Evolutionary conservation across 1,284 basidiomycete species (phyloP).

Genomic region (Pseudozyma thailandica): DNA sequence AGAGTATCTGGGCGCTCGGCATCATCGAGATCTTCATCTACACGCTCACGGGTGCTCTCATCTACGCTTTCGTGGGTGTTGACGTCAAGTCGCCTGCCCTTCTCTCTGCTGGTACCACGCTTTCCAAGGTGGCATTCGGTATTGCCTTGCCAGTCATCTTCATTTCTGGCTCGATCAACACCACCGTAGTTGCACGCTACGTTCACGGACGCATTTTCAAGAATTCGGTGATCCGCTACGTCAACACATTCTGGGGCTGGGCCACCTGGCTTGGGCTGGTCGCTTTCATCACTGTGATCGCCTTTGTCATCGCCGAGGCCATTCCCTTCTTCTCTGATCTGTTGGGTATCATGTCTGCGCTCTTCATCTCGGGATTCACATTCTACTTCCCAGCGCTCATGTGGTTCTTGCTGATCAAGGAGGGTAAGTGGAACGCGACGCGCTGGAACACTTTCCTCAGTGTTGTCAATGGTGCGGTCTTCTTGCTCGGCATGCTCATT

Average conservation of each 20-base stretch:
- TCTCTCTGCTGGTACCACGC: slow-evolving; percentile 47
- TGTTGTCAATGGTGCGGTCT: slow-evolving; percentile 37
- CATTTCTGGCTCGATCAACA: slow-evolving; percentile 64
- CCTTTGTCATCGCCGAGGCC: slow-evolving; percentile 53
- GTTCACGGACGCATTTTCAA: slow-evolving; percentile 53
- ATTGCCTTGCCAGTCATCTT: slow-evolving; percentile 60
- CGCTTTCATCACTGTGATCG: slow-evolving; percentile 46
- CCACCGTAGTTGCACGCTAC: slow-evolving; percentile 53
- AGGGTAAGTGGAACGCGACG: slow-evolving; percentile 45
- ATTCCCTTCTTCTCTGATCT: slow-evolving; percentile 56
- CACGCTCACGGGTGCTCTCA: slow-evolving; percentile 57
- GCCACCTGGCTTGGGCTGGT: slow-evolving; percentile 51
- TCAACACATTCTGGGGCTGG: slow-evolving; percentile 58
- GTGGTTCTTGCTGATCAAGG: slow-evolving; percentile 55
- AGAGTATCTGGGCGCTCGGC: slow-evolving; percentile 56
- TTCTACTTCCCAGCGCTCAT: slow-evolving; percentile 71
- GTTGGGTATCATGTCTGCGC: slow-evolving; percentile 49
- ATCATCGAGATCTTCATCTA: slow-evolving; percentile 61
- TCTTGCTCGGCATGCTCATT: slow-evolving; percentile 52
- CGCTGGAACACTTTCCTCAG: slow-evolving; percentile 47
- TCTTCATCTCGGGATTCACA: slow-evolving; percentile 55
- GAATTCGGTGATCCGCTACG: slow-evolving; percentile 52
- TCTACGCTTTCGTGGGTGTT: slow-evolving; percentile 57
- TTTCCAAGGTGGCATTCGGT: slow-evolving; percentile 60
- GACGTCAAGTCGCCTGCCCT: slow-evolving; percentile 55